Conservation (phyloP, 1,284 basidiomycete genomes). For the Termitomyces sp. region DNA sequence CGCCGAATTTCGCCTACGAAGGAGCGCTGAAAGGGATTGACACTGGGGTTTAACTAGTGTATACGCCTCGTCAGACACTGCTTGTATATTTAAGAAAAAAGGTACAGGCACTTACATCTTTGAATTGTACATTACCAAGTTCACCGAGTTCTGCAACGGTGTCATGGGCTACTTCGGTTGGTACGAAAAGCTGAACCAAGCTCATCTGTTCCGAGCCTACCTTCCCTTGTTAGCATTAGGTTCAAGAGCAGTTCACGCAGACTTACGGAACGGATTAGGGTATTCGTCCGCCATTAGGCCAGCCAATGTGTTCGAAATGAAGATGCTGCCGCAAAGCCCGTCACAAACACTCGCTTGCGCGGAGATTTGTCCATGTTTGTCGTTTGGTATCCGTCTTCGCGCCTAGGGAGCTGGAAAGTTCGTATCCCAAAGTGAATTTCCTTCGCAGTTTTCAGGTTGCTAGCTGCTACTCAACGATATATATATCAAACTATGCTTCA, state of each 20-base stretch:
- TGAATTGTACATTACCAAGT: slow-evolving; percentile 95
- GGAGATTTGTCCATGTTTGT: slow-evolving; percentile 5
- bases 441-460: not conserved
- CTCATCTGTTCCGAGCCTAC: slow-evolving; percentile 95
- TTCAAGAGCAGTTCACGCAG: not conserved
- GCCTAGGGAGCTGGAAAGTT: too few relatives aligned
- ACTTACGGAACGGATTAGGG: slow-evolving; percentile 81
- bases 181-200: slow-evolving; percentile 96
- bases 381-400: not conserved
- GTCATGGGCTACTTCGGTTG: slow-evolving; percentile 96
- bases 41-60: slow-evolving; percentile 82
- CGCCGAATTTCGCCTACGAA: slow-evolving; percentile 95
- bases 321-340: not conserved
- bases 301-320: slow-evolving; percentile 12
- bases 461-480: not conserved
- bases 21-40: slow-evolving; percentile 98
- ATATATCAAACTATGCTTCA: too few relatives aligned
- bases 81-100: not conserved
- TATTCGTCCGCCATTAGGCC: slow-evolving; percentile 65
- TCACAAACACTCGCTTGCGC: not conserved
- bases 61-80: slow-evolving; percentile 9
- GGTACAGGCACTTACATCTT: slow-evolving; percentile 68
- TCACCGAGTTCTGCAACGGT: slow-evolving; percentile 94
- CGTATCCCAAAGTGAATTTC: not conserved
- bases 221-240: slow-evolving; percentile 5